Percentiles rank a stretch among this genome's conserved stretches.
Conservation (phyloP, 78 protist genomes). For the Protostelium mycophagum region DNA sequence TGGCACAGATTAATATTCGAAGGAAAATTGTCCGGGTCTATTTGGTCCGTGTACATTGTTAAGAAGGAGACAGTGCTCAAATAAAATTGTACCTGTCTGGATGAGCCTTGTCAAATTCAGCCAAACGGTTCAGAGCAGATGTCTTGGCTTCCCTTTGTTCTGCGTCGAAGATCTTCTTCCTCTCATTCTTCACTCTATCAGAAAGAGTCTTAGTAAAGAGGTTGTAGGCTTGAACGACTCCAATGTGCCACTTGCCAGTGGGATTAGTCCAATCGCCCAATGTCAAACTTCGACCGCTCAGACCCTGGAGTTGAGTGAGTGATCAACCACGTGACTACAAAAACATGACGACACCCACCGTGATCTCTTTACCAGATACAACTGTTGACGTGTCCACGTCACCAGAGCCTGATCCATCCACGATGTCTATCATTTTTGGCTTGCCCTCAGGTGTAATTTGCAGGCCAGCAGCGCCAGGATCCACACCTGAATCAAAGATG, state of each 20-base stretch:
- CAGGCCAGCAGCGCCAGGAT: constrained; percentile 71
- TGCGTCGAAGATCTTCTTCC: neutral
- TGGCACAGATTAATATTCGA: too few species aligned
- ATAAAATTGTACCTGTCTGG: neutral
- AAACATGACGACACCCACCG: too few species aligned
- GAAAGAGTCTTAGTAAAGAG: constrained; percentile 22
- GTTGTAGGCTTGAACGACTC: constrained; percentile 20
- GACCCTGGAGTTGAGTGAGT: neutral
- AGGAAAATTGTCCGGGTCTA: too few species aligned
- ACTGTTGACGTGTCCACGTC: constrained; percentile 52
- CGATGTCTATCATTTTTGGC: constrained; percentile 69
- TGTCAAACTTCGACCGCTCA: constrained; percentile 5
- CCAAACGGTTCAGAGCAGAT: neutral
- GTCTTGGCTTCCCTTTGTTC: neutral
- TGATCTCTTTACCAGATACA: neutral
- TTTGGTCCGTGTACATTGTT: too few species aligned
- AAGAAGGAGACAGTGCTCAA: neutral
- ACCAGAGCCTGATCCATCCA: constrained; percentile 75
- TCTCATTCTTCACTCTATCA: constrained; percentile 8
- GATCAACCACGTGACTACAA: neutral
- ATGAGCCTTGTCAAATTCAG: neutral
- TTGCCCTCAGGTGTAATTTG: constrained; percentile 67
- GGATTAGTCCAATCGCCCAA: neutral
- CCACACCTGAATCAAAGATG: constrained; percentile 66
- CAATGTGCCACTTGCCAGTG: constrained; percentile 9